These are phyloP conservation scores for Clavulina sp. DNA, from an alignment of 768 basidiomycete genomes.

Conservation along the genomic window DNA sequence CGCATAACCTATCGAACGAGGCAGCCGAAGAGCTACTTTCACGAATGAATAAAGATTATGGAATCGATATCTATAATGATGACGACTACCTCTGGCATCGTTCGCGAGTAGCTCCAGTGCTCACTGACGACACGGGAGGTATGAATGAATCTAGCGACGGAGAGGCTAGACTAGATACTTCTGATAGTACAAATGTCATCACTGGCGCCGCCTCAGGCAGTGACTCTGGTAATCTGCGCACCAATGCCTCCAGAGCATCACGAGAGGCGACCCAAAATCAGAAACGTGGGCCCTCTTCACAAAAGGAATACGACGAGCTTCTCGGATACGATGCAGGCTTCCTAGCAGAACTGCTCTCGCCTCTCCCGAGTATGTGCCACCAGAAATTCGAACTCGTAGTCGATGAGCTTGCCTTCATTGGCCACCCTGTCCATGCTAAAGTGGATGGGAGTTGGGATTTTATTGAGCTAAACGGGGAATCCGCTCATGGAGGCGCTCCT, in stretches of 20 bases:
- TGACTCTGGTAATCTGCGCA: slow-evolving; percentile 17
- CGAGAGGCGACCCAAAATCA: slow-evolving; percentile 14
- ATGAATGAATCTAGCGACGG: neutral
- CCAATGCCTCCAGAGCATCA: slow-evolving; percentile 13
- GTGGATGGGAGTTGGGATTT: slow-evolving; percentile 54
- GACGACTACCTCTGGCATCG: slow-evolving; percentile 31
- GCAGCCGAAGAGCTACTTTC: slow-evolving; percentile 6
- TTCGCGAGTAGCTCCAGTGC: no score
- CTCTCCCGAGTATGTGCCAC: slow-evolving; percentile 64
- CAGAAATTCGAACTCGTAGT: slow-evolving; percentile 87
- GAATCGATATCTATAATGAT: slow-evolving; percentile 34
- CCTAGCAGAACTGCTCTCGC: slow-evolving; percentile 65
- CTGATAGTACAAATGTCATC: slow-evolving; percentile 18
- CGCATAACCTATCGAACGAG: slow-evolving; percentile 9
- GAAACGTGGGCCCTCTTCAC: neutral
- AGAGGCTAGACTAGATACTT: neutral
- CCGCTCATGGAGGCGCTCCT: slow-evolving; percentile 12
- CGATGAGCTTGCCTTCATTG: slow-evolving; percentile 83
- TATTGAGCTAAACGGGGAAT: slow-evolving; percentile 14
- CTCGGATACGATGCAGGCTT: slow-evolving; percentile 70
- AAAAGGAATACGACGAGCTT: slow-evolving; percentile 22
- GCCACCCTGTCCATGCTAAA: slow-evolving; percentile 80
- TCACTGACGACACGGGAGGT: neutral
- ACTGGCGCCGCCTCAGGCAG: slow-evolving; percentile 15
- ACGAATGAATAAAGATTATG: slow-evolving; percentile 24